Percentiles rank a stretch among this genome's conserved stretches.
Evolutionary conservation across 495 filamentous ascomycete genomes (phyloP).

Genomic region (Margaritispora aquatica): DNA sequence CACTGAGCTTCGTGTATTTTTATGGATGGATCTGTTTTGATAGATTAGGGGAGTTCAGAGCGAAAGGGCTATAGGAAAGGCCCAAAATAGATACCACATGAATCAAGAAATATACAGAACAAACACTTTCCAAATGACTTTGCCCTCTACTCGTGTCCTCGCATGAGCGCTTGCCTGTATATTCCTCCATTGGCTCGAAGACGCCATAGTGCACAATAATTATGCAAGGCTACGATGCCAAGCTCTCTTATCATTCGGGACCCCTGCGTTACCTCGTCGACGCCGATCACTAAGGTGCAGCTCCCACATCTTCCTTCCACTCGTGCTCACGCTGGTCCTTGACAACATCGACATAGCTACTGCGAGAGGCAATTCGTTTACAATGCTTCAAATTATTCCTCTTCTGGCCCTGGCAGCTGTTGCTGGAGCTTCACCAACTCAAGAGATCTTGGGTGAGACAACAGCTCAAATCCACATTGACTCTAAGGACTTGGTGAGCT

Average conservation of each 20-base stretch:
- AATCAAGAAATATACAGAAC: neutral
- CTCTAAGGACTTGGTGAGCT: slow-evolving; percentile 33
- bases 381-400: slow-evolving; percentile 14
- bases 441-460: slow-evolving; percentile 11
- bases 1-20: too few species aligned
- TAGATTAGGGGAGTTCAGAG: neutral
- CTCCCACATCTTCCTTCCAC: neutral
- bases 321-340: neutral
- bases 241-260: neutral
- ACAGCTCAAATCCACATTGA: slow-evolving; percentile 10
- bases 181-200: neutral
- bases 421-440: slow-evolving; percentile 10
- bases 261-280: neutral
- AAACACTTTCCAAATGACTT: neutral
- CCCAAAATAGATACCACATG: neutral
- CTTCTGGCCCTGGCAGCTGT: slow-evolving; percentile 7
- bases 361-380: neutral
- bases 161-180: neutral
- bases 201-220: neutral
- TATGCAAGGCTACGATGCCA: neutral
- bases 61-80: neutral
- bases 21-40: neutral
- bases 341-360: neutral
- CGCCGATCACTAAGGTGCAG: neutral
- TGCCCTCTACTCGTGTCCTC: neutral